Evolutionary conservation across 2,329 filamentous ascomycete species (phyloP), one percentile per base, ranked within the genome.

Genomic region (Fusarium verticillioides): DNA sequence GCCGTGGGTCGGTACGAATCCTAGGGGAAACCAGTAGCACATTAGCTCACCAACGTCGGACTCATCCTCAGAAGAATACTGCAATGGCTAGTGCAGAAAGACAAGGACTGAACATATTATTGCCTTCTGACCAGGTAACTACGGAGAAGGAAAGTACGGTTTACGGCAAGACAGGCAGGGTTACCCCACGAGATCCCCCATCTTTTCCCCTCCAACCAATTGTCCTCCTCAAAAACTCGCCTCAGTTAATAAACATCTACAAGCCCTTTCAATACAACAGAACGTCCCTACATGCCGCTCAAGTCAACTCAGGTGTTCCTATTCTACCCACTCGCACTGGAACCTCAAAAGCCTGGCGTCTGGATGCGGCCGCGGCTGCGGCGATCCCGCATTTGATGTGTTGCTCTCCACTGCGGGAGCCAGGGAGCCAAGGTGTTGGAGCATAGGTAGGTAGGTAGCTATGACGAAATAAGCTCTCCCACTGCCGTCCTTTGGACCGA

Each of bases 401-500:
- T 40, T 52, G 43, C 60, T 58, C 75, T 47, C 69, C 75, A 75
- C 75, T 61, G 42, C 67, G 72, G 70, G 72, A 75, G 62, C 68
- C 47, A 68, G 70, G 64, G 72, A 73, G 65, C 58, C 68, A 70
- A 56, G 62, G 44, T 60, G 72, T 65, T 58, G 58, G 63, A 54
- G 54, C 58, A 57, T 44, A 39, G 11, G 37, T 39, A 28, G 36
- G 61, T 37, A 28, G 40, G 9, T 39, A 30, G 39, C 63, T 54
- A 73, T 74, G 75, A 77, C 74, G 73, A 73, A 70, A 75, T 65
- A 62, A 75, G 62, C 61, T 60, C 43, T 56, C 43, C 28, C 40
- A 54, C 60, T 72, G 66, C 66, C 73, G 72, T 78, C 76, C 76
- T 66, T 78, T 78, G 76, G 76, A 61, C 76, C 76, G 76, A 78